These are phyloP conservation scores for Nematodospora anomalae DNA, from an alignment of 1,139 yeast species.

Conservation along the genomic window DNA sequence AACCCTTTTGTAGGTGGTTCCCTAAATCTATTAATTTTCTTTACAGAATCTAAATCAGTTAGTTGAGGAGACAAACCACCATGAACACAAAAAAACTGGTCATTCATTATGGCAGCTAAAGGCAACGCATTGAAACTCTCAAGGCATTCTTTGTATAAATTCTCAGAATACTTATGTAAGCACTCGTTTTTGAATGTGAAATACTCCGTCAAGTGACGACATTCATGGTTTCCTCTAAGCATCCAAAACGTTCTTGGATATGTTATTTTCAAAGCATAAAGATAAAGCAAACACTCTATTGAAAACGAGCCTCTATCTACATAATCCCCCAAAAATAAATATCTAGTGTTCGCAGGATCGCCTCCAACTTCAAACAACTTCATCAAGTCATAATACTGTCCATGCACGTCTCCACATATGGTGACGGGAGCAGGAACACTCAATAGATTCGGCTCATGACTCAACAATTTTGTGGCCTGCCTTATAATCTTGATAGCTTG, in stretches of 20 bases:
- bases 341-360: conserved; percentile 72
- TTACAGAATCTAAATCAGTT: conserved; percentile 67
- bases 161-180: conserved; percentile 72
- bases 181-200: conserved; percentile 93
- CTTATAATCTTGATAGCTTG: conserved; percentile 72
- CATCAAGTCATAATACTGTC: conserved; percentile 89
- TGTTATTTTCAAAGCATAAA: conserved; percentile 78
- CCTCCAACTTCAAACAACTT: conserved; percentile 95
- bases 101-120: conserved; percentile 90
- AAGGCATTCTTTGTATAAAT: conserved; percentile 74
- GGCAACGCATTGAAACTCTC: conserved; percentile 86
- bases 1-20: conserved; percentile 94
- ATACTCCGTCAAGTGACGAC: conserved; percentile 89
- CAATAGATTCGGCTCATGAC: conserved; percentile 75
- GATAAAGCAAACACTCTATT: conserved; percentile 78
- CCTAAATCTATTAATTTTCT: conserved; percentile 71
- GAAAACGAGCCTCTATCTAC: conserved; percentile 95
- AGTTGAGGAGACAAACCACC: conserved; percentile 96
- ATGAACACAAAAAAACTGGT: conserved; percentile 93
- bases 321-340: conserved; percentile 89
- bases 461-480: conserved; percentile 67
- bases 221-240: conserved; percentile 94
- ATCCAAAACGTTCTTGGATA: conserved; percentile 78
- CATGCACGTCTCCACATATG: conserved; percentile 95
- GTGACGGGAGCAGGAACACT: conserved; percentile 91